Percentiles rank a stretch among this genome's conserved stretches.
These are phyloP conservation scores for Neurospora sp. DNA, from an alignment of 495 filamentous ascomycete species.

Conservation along the genomic window DNA sequence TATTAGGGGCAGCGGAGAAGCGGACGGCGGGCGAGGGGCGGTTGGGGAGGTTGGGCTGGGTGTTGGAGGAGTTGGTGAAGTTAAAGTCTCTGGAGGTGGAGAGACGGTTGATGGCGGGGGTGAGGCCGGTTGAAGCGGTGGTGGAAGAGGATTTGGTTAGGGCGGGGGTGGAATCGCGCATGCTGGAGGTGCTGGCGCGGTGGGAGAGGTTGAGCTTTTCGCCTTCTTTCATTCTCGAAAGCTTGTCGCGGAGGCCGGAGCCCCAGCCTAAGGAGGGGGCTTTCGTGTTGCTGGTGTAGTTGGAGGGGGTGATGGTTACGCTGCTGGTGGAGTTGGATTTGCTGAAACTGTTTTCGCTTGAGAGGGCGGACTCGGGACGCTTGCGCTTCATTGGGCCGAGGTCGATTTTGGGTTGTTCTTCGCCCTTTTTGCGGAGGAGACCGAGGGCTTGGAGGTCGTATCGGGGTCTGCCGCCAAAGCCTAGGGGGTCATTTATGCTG, in stretches of 20 bases:
- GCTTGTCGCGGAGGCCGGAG: slow-evolving; percentile 31
- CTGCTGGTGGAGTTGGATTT: slow-evolving; percentile 13
- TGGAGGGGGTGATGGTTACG: background rate
- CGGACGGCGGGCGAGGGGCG: background rate
- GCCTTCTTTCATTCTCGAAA: slow-evolving; percentile 45
- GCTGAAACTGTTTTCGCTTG: slow-evolving; percentile 6
- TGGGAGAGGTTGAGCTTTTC: slow-evolving; percentile 30
- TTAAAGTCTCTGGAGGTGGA: background rate
- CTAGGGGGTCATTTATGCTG: background rate
- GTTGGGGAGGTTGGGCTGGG: background rate
- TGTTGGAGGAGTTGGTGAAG: slow-evolving; percentile 1
- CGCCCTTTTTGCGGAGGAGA: slow-evolving; percentile 44
- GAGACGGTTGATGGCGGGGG: background rate
- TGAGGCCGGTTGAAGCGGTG: slow-evolving; percentile 13
- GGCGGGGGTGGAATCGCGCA: background rate
- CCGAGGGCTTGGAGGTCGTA: slow-evolving; percentile 45
- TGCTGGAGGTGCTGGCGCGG: slow-evolving; percentile 11
- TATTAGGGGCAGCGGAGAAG: background rate
- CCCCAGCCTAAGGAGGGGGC: slow-evolving; percentile 39
- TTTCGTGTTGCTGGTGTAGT: background rate
- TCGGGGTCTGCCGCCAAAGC: background rate
- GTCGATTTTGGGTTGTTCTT: slow-evolving; percentile 40
- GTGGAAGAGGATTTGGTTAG: slow-evolving; percentile 1
- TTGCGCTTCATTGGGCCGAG: slow-evolving; percentile 71
- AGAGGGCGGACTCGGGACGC: slow-evolving; percentile 32